A percentile compares a stretch with the other conserved stretches of the same genome.
These are phyloP conservation scores for Trichoderma asperelloides DNA, from an alignment of 495 filamentous ascomycete species.

Conservation along the genomic window DNA sequence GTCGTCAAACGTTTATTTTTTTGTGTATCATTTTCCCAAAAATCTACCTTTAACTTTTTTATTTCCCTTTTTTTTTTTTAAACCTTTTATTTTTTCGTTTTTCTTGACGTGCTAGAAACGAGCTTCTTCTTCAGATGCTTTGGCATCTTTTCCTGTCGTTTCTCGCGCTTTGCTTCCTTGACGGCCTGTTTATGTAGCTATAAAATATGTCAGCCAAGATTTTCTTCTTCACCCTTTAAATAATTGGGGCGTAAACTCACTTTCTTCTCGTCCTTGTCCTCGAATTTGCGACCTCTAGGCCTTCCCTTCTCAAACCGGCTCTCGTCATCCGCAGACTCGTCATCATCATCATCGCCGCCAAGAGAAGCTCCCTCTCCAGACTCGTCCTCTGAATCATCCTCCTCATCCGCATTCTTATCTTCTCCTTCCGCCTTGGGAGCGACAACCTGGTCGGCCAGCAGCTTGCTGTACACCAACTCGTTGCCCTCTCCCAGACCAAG, in stretches of 20 bases:
- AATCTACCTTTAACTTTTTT: not conserved
- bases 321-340: slow-evolving; percentile 38
- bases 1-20: not conserved
- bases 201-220: not conserved
- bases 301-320: slow-evolving; percentile 51
- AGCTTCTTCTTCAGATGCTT: slow-evolving; percentile 87
- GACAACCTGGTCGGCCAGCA: slow-evolving; percentile 63
- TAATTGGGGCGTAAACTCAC: slow-evolving; percentile 21
- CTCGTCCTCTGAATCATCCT: slow-evolving; percentile 30
- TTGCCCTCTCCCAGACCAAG: slow-evolving; percentile 61
- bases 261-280: slow-evolving; percentile 85
- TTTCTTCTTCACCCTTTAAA: not conserved
- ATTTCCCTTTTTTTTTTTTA: not conserved
- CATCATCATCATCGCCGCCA: slow-evolving; percentile 36
- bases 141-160: slow-evolving; percentile 87
- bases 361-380: slow-evolving; percentile 34
- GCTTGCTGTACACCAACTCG: slow-evolving; percentile 68
- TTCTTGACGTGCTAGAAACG: slow-evolving; percentile 34
- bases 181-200: slow-evolving; percentile 77
- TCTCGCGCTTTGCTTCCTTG: slow-evolving; percentile 90
- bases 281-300: slow-evolving; percentile 80
- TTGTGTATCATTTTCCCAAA: not conserved
- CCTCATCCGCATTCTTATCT: slow-evolving; percentile 30
- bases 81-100: slow-evolving; percentile 18
- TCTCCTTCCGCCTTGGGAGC: slow-evolving; percentile 24